Conservation (phyloP, 805 yeast genomes). For the Sungouiozyma ichnusensis region DNA sequence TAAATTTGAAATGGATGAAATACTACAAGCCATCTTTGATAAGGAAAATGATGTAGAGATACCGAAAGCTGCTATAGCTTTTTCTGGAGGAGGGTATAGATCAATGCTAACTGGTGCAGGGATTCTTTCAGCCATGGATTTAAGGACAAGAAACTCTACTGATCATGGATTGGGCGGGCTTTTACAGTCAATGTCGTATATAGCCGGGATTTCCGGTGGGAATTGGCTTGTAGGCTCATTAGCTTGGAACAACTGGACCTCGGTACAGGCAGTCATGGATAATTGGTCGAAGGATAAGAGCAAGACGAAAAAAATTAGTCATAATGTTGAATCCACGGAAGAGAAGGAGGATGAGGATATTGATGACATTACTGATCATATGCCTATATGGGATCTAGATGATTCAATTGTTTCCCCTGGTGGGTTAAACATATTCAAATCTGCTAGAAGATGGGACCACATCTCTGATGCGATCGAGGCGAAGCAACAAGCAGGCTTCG, state of each 20-base stretch:
- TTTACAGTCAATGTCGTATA: slow-evolving; percentile 56
- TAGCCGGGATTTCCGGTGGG: slow-evolving; percentile 78
- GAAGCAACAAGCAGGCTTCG: slow-evolving; percentile 55
- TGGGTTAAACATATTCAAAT: slow-evolving; percentile 47
- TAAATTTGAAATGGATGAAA: slow-evolving; percentile 1
- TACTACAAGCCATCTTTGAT: slow-evolving; percentile 13
- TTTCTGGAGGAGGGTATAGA: slow-evolving; percentile 85
- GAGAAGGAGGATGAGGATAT: slow-evolving; percentile 13
- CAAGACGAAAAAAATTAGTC: background rate
- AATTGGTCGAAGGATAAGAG: slow-evolving; percentile 1
- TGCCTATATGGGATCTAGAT: slow-evolving; percentile 60
- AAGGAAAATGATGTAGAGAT: slow-evolving; percentile 19
- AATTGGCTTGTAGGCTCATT: slow-evolving; percentile 70
- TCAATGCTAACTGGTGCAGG: slow-evolving; percentile 88
- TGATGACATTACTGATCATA: slow-evolving; percentile 4
- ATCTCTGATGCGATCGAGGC: slow-evolving; percentile 42
- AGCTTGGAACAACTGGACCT: slow-evolving; percentile 60
- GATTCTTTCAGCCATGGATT: slow-evolving; percentile 70
- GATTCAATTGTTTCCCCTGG: slow-evolving; percentile 52
- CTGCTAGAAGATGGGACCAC: slow-evolving; percentile 43
- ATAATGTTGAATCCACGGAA: slow-evolving; percentile 26
- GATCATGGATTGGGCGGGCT: slow-evolving; percentile 61
- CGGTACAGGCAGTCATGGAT: slow-evolving; percentile 49
- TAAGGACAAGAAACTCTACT: slow-evolving; percentile 48
- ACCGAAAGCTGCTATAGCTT: slow-evolving; percentile 46